phyloP scores from a whole-genome alignment of 2,329 filamentous ascomycete species.

The Aphanocladium album region DNA sequence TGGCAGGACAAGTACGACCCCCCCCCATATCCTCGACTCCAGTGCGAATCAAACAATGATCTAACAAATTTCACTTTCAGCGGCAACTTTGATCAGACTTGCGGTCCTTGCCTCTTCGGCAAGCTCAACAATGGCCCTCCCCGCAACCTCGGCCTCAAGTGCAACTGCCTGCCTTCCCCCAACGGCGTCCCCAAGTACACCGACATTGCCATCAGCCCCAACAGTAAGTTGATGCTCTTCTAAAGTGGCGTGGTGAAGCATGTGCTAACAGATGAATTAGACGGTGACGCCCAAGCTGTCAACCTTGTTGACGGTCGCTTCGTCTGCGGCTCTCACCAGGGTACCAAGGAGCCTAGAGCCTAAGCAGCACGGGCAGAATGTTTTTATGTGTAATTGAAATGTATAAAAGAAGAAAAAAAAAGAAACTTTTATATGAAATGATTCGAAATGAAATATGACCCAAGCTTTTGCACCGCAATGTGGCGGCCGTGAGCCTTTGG shows the following conservation, averaged over 20 bases:
- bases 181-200: background rate
- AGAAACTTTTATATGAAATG: background rate
- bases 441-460: no score
- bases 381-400: background rate
- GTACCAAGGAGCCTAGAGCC: background rate
- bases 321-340: conserved; percentile 1
- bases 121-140: background rate
- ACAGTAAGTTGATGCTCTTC: background rate
- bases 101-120: background rate
- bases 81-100: conserved; percentile 5
- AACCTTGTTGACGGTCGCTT: conserved; percentile 2
- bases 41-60: no score
- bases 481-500: no score
- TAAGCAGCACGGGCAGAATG: background rate
- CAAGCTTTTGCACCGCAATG: no score
- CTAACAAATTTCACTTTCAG: no score
- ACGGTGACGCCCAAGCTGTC: background rate
- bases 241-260: no score
- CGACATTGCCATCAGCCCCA: background rate
- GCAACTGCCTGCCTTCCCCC: background rate
- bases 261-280: background rate
- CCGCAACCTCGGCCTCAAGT: background rate
- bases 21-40: no score
- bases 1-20: background rate
- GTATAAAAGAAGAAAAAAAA: background rate